A percentile compares a stretch with the other conserved stretches of the same genome.
Conservation (phyloP, 768 basidiomycete species). For the Botryobasidium botryosum region DNA sequence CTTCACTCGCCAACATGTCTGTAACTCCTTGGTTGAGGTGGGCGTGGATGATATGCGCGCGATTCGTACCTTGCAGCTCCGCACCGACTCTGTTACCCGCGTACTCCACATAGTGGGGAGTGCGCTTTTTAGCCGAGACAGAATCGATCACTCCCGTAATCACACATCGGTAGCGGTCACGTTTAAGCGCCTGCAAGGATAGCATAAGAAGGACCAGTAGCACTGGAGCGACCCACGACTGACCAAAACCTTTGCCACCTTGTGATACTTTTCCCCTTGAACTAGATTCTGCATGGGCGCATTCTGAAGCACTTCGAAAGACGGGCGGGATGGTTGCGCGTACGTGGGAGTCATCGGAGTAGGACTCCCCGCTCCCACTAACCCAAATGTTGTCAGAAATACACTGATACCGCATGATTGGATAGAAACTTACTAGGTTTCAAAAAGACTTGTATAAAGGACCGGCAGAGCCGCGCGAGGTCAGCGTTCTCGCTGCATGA, state of each 20-base stretch:
- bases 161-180: conserved; percentile 16
- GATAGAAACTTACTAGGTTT: background rate
- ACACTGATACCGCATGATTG: background rate
- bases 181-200: conserved; percentile 12
- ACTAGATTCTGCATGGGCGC: conserved; percentile 3
- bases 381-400: too few relatives aligned
- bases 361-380: conserved; percentile 10
- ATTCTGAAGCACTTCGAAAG: conserved; percentile 11
- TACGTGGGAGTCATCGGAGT: conserved; percentile 15
- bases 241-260: conserved; percentile 9
- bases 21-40: too few relatives aligned
- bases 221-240: background rate
- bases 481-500: background rate
- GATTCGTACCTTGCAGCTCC: too few relatives aligned
- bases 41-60: too few relatives aligned
- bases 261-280: conserved; percentile 9
- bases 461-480: background rate
- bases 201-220: background rate
- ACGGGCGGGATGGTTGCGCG: conserved; percentile 11
- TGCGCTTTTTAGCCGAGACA: too few relatives aligned
- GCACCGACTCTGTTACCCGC: too few relatives aligned
- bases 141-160: conserved; percentile 8
- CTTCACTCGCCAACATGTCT: too few relatives aligned
- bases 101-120: too few relatives aligned
- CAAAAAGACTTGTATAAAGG: background rate